These are phyloP conservation scores for Macadamia tetraphylla DNA, from an alignment of 164 flowering plant genomes.

Conservation along the genomic window DNA sequence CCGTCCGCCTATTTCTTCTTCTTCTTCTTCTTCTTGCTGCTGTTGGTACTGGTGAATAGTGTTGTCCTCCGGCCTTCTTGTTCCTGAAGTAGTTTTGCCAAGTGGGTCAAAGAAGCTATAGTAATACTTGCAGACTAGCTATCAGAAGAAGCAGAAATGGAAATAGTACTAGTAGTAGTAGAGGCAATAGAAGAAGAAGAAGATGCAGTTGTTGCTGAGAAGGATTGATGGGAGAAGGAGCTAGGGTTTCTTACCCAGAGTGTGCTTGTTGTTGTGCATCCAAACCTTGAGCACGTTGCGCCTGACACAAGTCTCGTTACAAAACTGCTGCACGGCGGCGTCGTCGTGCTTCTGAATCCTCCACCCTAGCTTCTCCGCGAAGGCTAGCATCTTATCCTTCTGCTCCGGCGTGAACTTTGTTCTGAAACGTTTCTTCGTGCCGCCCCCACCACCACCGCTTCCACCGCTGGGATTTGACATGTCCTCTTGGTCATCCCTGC, in stretches of 20 bases:
- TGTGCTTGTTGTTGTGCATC: slow-evolving; percentile 90
- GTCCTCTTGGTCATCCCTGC: slow-evolving; percentile 40
- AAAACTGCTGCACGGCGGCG: slow-evolving; percentile 54
- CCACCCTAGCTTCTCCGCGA: slow-evolving; percentile 73
- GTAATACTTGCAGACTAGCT: background rate
- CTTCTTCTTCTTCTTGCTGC: background rate
- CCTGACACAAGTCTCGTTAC: slow-evolving; percentile 41
- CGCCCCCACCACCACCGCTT: slow-evolving; percentile 40
- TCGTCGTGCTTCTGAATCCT: slow-evolving; percentile 74
- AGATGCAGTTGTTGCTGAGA: too few relatives aligned
- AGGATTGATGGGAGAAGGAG: too few relatives aligned
- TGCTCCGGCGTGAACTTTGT: slow-evolving; percentile 70
- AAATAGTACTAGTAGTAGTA: background rate
- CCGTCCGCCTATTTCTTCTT: background rate
- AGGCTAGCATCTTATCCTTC: slow-evolving; percentile 65
- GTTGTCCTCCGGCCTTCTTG: background rate
- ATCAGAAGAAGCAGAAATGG: background rate
- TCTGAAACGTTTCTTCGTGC: slow-evolving; percentile 48
- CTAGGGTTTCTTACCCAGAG: slow-evolving; percentile 71
- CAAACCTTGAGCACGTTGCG: slow-evolving; percentile 75
- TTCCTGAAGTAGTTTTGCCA: background rate
- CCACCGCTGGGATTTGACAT: slow-evolving; percentile 53
- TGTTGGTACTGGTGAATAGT: background rate
- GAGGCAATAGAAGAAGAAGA: background rate
- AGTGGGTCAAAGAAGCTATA: background rate